phyloP scores from a whole-genome alignment of 495 filamentous ascomycete genomes.

The Hypoxylon perforatum region DNA sequence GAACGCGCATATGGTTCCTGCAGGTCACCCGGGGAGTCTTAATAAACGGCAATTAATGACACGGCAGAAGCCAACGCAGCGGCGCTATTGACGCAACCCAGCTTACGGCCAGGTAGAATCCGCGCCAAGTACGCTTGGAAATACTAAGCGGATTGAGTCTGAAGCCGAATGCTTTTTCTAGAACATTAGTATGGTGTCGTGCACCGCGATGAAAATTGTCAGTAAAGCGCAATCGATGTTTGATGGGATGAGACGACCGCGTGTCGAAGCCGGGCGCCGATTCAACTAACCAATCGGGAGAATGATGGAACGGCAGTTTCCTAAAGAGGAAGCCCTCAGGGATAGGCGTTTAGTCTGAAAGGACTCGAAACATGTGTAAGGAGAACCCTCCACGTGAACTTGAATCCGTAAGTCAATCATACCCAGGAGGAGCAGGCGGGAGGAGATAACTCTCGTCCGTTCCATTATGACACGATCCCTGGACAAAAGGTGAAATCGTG shows the following conservation, averaged over 20 bases:
- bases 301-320: constrained; percentile 15
- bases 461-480: not conserved
- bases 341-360: constrained; percentile 4
- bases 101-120: constrained; percentile 20
- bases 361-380: constrained; percentile 3
- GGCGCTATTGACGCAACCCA: constrained; percentile 37
- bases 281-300: constrained; percentile 34
- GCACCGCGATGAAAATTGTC: constrained; percentile 5
- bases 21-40: constrained; percentile 32
- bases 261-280: constrained; percentile 34
- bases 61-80: constrained; percentile 17
- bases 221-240: not conserved
- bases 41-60: constrained; percentile 43
- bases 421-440: not conserved
- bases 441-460: not conserved
- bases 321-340: constrained; percentile 34
- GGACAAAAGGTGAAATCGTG: not conserved
- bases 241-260: constrained; percentile 24
- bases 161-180: not conserved
- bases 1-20: constrained; percentile 36
- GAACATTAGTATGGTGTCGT: not conserved
- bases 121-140: constrained; percentile 6
- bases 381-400: constrained; percentile 10
- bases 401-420: constrained; percentile 6
- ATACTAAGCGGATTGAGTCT: too few species aligned